These are phyloP conservation scores for Ceratocystis huliohia DNA, from an alignment of 2,329 filamentous ascomycete genomes.

Conservation along the genomic window DNA sequence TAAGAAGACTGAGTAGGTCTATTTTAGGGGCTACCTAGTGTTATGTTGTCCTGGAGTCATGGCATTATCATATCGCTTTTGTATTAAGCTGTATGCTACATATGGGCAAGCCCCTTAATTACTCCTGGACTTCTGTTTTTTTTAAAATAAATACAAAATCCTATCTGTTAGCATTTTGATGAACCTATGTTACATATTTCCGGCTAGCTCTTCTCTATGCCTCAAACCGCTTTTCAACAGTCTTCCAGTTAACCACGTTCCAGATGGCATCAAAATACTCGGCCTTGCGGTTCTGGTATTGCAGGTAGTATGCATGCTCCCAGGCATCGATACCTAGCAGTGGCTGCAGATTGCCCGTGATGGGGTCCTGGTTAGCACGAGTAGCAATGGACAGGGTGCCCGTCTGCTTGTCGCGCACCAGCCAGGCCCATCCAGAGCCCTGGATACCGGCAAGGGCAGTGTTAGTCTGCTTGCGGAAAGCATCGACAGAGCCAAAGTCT, in stretches of 20 bases:
- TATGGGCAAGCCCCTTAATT: too few relatives aligned
- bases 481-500: slow-evolving; percentile 54
- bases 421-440: slow-evolving; percentile 84
- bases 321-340: slow-evolving; percentile 85
- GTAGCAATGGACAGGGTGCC: slow-evolving; percentile 53
- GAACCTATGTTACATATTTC: not conserved
- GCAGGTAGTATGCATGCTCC: slow-evolving; percentile 93
- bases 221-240: slow-evolving; percentile 63
- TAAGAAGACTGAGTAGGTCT: too few relatives aligned
- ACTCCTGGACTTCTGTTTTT: too few relatives aligned
- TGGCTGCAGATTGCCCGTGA: slow-evolving; percentile 69
- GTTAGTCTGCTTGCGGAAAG: slow-evolving; percentile 55
- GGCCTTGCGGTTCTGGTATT: slow-evolving; percentile 94
- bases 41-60: too few relatives aligned
- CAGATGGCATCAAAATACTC: slow-evolving; percentile 91
- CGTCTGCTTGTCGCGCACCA: slow-evolving; percentile 57
- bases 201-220: slow-evolving; percentile 26
- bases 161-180: not conserved
- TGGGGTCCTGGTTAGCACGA: slow-evolving; percentile 77
- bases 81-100: too few relatives aligned
- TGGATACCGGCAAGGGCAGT: slow-evolving; percentile 61
- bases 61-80: too few relatives aligned
- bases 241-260: slow-evolving; percentile 95
- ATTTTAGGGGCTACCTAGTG: too few relatives aligned
- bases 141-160: too few relatives aligned